These are phyloP conservation scores for Westerdykella aurantiaca DNA, from an alignment of 2,329 filamentous ascomycete species.

Conservation along the genomic window DNA sequence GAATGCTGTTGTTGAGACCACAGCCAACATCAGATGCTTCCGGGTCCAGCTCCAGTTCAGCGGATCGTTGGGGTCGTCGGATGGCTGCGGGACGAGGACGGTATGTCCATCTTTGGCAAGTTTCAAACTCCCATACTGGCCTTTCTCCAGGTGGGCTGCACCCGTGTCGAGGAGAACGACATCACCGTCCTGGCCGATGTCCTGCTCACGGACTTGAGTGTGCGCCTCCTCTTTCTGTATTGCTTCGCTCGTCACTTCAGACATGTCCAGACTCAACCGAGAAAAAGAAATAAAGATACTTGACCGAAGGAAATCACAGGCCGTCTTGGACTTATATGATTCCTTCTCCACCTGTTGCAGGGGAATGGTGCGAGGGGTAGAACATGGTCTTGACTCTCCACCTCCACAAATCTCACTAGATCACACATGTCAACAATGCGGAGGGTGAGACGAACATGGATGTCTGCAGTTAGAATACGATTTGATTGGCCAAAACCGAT, in stretches of 20 bases:
- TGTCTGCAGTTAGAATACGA: too few species aligned
- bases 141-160: constrained; percentile 18
- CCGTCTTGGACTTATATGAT: too few species aligned
- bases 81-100: constrained; percentile 52
- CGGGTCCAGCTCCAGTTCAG: constrained; percentile 49
- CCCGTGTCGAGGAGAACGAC: constrained; percentile 17
- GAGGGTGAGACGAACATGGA: too few species aligned
- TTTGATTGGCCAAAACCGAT: too few species aligned
- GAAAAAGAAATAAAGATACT: too few species aligned
- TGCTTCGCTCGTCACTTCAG: background rate
- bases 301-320: too few species aligned
- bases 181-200: constrained; percentile 15
- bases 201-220: constrained; percentile 14
- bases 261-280: too few species aligned
- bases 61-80: constrained; percentile 47
- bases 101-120: constrained; percentile 36
- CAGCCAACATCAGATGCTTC: constrained; percentile 48
- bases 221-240: background rate
- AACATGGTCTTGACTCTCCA: too few species aligned
- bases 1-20: constrained; percentile 45
- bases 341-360: too few species aligned
- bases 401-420: too few species aligned
- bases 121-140: constrained; percentile 25
- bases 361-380: too few species aligned
- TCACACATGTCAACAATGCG: too few species aligned